Evolutionary conservation across 2,329 filamentous ascomycete species (phyloP).

Genomic region (Aspergillus sp.): DNA sequence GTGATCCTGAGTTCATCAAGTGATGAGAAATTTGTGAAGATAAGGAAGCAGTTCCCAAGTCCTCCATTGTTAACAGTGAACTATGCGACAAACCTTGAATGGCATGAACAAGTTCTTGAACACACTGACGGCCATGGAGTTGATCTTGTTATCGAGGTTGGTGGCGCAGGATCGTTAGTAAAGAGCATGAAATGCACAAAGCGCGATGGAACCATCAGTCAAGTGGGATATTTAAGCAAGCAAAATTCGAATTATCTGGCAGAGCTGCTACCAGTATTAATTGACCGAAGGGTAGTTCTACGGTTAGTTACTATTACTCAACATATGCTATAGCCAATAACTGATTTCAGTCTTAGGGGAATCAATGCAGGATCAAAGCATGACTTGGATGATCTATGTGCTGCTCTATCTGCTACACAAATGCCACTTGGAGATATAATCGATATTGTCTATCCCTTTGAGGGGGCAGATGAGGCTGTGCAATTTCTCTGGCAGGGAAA

Average conservation of each 20-base stretch:
- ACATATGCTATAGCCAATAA: neutral
- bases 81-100: conserved; percentile 22
- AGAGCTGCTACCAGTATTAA: conserved; percentile 32
- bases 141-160: conserved; percentile 37
- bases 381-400: conserved; percentile 37
- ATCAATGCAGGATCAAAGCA: conserved; percentile 38
- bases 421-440: conserved; percentile 31
- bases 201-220: conserved; percentile 39
- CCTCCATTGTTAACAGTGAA: conserved; percentile 26
- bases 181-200: conserved; percentile 37
- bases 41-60: conserved; percentile 17
- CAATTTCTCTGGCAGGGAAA: conserved; percentile 39
- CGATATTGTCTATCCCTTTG: conserved; percentile 34
- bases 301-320: conserved; percentile 12
- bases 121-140: conserved; percentile 30
- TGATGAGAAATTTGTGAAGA: conserved; percentile 27
- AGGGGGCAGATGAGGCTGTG: conserved; percentile 38
- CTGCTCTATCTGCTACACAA: conserved; percentile 25
- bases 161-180: conserved; percentile 34
- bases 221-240: conserved; percentile 39
- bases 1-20: conserved; percentile 36
- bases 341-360: conserved; percentile 21
- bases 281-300: conserved; percentile 33
- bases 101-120: conserved; percentile 29
- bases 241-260: conserved; percentile 23